phyloP scores from a whole-genome alignment of 176 grass and related monocot genomes.

The Chloris gayana region DNA sequence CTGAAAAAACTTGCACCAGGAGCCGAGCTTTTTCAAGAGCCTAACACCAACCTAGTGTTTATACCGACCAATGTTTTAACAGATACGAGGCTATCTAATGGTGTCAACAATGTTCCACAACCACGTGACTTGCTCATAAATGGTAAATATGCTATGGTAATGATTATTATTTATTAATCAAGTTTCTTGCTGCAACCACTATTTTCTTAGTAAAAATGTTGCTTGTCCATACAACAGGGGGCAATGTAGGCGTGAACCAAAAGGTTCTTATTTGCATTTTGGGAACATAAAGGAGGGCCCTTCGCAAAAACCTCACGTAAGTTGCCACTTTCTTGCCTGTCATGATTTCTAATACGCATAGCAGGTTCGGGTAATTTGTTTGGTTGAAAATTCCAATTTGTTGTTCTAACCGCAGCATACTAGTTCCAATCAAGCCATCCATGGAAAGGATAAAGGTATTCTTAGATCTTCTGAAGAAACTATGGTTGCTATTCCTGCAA shows the following conservation, averaged over 20 bases:
- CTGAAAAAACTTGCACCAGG: slow-evolving; percentile 23
- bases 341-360: neutral
- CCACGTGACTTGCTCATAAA: slow-evolving; percentile 29
- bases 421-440: slow-evolving; percentile 13
- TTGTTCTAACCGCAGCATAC: slow-evolving; percentile 39
- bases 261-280: slow-evolving; percentile 44
- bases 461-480: slow-evolving; percentile 39
- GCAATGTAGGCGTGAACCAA: slow-evolving; percentile 18
- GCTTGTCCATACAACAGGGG: slow-evolving; percentile 17
- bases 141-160: slow-evolving; percentile 41
- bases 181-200: neutral
- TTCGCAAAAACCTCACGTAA: slow-evolving; percentile 51
- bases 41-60: slow-evolving; percentile 40
- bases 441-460: slow-evolving; percentile 28
- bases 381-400: slow-evolving; percentile 34
- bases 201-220: slow-evolving; percentile 27
- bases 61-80: slow-evolving; percentile 49
- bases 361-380: slow-evolving; percentile 13
- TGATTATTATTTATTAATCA: slow-evolving; percentile 25
- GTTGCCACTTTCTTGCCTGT: neutral
- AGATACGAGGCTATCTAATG: slow-evolving; percentile 46
- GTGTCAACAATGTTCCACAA: slow-evolving; percentile 13
- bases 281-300: slow-evolving; percentile 30
- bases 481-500: slow-evolving; percentile 55
- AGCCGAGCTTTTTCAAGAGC: slow-evolving; percentile 48